Evolutionary conservation across 1,139 yeast genomes (phyloP), one percentile per base, ranked within the genome.

Genomic region (Taphrina pruni): DNA sequence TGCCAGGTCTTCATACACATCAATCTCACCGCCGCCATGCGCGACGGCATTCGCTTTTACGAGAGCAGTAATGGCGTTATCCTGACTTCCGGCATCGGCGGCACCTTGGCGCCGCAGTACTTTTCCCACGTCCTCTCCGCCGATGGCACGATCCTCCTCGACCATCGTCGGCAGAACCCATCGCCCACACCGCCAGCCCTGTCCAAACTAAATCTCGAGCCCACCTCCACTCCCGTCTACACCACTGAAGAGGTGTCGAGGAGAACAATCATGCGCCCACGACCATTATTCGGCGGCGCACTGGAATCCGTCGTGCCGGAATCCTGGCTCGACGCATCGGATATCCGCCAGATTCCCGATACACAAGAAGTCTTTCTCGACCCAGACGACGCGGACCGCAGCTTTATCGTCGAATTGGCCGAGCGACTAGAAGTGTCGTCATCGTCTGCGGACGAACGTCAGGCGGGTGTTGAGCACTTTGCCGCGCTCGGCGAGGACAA

Each of bases 41-140:
- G 75, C 5, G 75, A 76, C 6, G 86, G 87, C 0, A 80, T 88
- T n/a, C 76, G 78, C 55, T 88, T 91, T 72, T 89, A 81, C 78
- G 81, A 82, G 72, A 87, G 93, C 72, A 80, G 83, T 39, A 94
- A 94, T 75, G 87, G 88, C 32, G 99, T 92, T 5, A 86, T 90
- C 50, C 78, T 94, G 70, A 83, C 90, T 1, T 79, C 83, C 6
- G 96, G 96, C 2, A 75, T 73, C 0, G 73, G 82, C 12, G 95
- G 96, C 0, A 65, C 79, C 5, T 80, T 92, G 0, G 78, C 83
- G 0, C 74, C 79, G 6, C 78, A 82, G 12, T 83, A 78, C 69
- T 86, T 91, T 73, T 76, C 75, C 7, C 81, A 79, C 66, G 76
- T 82, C 5, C 65, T 64, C 36, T 26, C 48, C 32, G 43, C 48